Evolutionary conservation across 441 rosid genomes (phyloP), one percentile per base, ranked within the genome.

Genomic region (Corymbia citriodora): DNA sequence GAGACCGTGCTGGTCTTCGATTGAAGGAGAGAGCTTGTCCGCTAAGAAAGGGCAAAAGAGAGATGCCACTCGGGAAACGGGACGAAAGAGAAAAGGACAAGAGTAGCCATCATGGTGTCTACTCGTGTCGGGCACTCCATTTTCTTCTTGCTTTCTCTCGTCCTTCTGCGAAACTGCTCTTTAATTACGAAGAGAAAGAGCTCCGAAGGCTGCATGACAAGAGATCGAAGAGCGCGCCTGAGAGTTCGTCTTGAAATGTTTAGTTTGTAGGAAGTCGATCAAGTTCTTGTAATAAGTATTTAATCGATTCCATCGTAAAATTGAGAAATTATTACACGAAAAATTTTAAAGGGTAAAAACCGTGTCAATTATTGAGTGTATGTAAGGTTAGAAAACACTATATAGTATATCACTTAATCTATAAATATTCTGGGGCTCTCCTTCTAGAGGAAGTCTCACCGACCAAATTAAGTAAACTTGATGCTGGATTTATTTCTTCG

Each of bases 381-480:
- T n/a, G 14, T 68, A 31, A n/a, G 6, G 29, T 31, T 31, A 2
- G 7, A 21, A 68, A 31, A 16, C 23, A 15, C 18, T 68, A 1
- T 31, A 2, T 31, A 68, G 8, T 68, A 68, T 68, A 31, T 8
- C 21, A 9, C 2, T 70, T 70, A 1, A 33, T 33, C 10, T 33
- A 33, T 40, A 40, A 40, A 40, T 40, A 6, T 40, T 40, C 6
- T 40, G 45, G 45, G 6, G 1, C 13, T 18, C 45, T 70, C 2
- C 11, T 18, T 9, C 6, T 57, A 4, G 27, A 57, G 13, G 23
- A 9, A 7, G 12, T 57, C 10, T 11, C 7, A 57, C 27, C 18
- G 2, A 17, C 55, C 0, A 2, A 65, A 65, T 1, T 2, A 29
- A 1, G 1, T n/a, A 65, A n/a, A 70, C 33, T 2, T 0, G 2